phyloP scores from a whole-genome alignment of 129 eudicot genomes.

The Flaveria bidentis region DNA sequence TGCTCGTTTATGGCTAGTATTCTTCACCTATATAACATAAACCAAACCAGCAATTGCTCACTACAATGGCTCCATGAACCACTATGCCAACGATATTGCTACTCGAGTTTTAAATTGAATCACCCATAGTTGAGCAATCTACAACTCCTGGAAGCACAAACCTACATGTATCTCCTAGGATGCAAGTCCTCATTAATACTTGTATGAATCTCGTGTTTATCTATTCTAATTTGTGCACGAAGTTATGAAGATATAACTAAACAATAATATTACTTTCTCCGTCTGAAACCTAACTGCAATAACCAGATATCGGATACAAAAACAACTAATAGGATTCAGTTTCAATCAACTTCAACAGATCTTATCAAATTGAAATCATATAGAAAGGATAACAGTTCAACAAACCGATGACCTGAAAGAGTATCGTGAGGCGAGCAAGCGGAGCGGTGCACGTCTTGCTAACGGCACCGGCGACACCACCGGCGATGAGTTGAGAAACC shows the following conservation, averaged over 20 bases:
- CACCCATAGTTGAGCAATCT: not conserved
- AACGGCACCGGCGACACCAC: conserved; percentile 95
- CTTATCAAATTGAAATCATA: not conserved
- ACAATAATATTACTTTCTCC: not conserved
- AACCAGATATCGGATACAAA: not conserved
- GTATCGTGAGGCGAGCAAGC: conserved; percentile 91
- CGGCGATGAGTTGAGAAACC: conserved; percentile 77
- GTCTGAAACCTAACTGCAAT: not conserved
- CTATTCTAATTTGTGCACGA: too few species aligned
- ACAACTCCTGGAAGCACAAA: not conserved
- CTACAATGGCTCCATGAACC: not conserved
- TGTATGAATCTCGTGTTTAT: not conserved
- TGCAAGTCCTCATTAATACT: not conserved
- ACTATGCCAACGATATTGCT: not conserved
- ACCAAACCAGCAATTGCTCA: not conserved
- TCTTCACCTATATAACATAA: not conserved
- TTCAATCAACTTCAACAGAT: not conserved
- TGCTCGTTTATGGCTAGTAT: not conserved
- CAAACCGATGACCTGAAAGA: conserved; percentile 67
- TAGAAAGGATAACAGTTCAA: not conserved
- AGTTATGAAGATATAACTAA: not conserved
- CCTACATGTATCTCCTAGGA: conserved; percentile 1
- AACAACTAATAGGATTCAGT: not conserved
- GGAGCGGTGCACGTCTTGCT: conserved; percentile 96
- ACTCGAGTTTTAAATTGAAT: not conserved